These are phyloP conservation scores for Pseudogymnoascus sp. DNA, from an alignment of 2,329 filamentous ascomycete genomes.

Conservation along the genomic window DNA sequence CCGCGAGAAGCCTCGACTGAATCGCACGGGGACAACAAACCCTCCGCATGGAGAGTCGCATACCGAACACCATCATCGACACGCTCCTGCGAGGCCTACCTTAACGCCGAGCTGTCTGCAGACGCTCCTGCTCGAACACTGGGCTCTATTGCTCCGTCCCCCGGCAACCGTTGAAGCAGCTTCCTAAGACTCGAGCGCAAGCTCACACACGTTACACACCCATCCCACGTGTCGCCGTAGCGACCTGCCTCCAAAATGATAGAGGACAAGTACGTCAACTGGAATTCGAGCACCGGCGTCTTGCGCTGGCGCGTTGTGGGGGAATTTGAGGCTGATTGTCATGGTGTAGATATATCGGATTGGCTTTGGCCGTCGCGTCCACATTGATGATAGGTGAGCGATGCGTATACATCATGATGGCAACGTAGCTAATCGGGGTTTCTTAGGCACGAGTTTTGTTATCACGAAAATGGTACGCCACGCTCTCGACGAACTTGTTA, in stretches of 20 bases:
- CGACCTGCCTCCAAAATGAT: constrained; percentile 26
- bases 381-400: constrained; percentile 67
- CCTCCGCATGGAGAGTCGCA: constrained; percentile 8
- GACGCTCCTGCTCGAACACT: constrained; percentile 6
- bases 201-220: constrained; percentile 17
- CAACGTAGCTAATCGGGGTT: constrained; percentile 13
- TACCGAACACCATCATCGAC: background rate
- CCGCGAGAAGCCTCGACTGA: constrained; percentile 1
- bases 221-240: background rate
- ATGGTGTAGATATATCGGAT: constrained; percentile 60
- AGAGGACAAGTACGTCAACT: constrained; percentile 39
- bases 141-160: constrained; percentile 8
- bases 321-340: constrained; percentile 18
- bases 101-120: constrained; percentile 1
- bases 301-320: background rate
- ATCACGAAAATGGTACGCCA: constrained; percentile 88
- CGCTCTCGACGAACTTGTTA: background rate
- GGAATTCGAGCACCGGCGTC: background rate
- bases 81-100: background rate
- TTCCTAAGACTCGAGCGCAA: constrained; percentile 19
- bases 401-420: constrained; percentile 13
- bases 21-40: constrained; percentile 1
- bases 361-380: constrained; percentile 66
- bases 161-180: constrained; percentile 13
- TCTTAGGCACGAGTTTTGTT: constrained; percentile 83